Evolutionary conservation across 1,284 basidiomycete genomes (phyloP).

Genomic region (Ceratobasidium sp.): DNA sequence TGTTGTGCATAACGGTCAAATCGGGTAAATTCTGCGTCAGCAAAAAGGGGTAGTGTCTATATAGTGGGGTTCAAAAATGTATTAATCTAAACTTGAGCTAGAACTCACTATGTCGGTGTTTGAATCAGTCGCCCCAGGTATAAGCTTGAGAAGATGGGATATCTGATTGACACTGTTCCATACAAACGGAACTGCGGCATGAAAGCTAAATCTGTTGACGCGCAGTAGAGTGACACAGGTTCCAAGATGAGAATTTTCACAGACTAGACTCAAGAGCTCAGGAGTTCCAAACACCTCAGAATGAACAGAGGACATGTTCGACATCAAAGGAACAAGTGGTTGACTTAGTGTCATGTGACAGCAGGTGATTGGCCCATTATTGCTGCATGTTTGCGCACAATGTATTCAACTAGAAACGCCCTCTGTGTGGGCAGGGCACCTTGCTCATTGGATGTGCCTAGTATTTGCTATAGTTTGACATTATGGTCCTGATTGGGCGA

Average conservation of each 20-base stretch:
- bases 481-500: too few relatives aligned
- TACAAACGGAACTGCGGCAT: conserved; percentile 2
- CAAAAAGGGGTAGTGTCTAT: background rate
- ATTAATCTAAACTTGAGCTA: background rate
- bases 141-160: background rate
- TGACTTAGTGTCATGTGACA: too few relatives aligned
- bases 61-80: background rate
- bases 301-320: background rate
- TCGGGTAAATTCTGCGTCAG: background rate
- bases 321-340: too few relatives aligned
- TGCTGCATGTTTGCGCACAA: too few relatives aligned
- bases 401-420: too few relatives aligned
- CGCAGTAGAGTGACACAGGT: background rate
- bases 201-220: conserved; percentile 5
- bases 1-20: background rate
- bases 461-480: too few relatives aligned
- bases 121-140: background rate
- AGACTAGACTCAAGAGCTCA: background rate
- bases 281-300: background rate
- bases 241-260: background rate
- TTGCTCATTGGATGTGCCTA: too few relatives aligned
- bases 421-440: too few relatives aligned
- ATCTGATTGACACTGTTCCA: background rate
- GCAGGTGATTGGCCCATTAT: too few relatives aligned
- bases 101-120: background rate